Base-by-base conservation (phyloP, 768 basidiomycete genomes). In the Lactarius vividus region DNA sequence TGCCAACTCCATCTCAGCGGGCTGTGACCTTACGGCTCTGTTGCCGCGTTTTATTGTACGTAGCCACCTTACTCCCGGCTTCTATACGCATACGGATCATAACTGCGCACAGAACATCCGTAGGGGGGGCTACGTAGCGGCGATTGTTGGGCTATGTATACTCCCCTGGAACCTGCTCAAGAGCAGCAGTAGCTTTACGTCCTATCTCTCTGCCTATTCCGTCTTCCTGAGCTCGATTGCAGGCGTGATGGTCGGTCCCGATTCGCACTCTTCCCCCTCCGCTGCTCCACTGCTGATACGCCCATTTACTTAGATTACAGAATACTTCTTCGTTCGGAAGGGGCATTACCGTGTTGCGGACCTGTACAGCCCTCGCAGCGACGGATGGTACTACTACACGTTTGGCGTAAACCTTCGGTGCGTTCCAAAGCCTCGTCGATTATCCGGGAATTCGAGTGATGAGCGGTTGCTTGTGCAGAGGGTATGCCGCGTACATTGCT, bases 81-180 rank as follows among this genome's bases (percentile, higher is more conserved):
- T 44, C 42, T 44, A 6, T 44, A n/a, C 39, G 3, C n/a, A 46
- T 44, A 46, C 49, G 53, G 53, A 49, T 52, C 52, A 40, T 26
- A 61, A 54, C 60, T 31, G 53, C 35, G 31, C 11, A 28, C 64
- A 88, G 86, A 92, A 89, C 73, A 93, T 94, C 73, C 86, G 92
- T 26, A 84, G 92, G 23, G 92, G 93, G 33, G 91, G 92, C 18
- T 95, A 89, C 76, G 77, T 94, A 56, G 88, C 87, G n/a, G 91
- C 90, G 9, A 80, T 88, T 56, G 86, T 91, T 46, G 91, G 91
- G 5, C 72, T 92, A 37, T 84, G 80, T 75, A 91, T 91, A 79
- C 83, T 86, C 42, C 90, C 88, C 1, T 91, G 90, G 90, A 88
- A 89, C 71, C 72, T 92, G 40, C 80, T 91, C 69, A 85, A 87